These are phyloP conservation scores for Chaetothyriales sp. DNA, from an alignment of 2,329 filamentous ascomycete species.

Conservation along the genomic window DNA sequence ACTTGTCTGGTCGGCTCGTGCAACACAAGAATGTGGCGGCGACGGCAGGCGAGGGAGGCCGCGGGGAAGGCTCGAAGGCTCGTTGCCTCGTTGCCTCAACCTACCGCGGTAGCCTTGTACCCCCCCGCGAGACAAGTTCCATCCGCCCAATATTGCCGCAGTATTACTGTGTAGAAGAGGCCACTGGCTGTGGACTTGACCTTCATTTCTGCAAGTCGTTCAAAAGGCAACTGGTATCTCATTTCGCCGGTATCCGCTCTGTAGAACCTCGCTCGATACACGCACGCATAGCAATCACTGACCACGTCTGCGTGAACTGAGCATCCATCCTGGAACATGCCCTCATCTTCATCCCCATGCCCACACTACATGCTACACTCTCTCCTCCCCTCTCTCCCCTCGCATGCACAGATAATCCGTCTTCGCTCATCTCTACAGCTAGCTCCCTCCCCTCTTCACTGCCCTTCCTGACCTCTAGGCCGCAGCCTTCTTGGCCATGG, in stretches of 20 bases:
- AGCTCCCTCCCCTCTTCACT: background rate
- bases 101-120: background rate
- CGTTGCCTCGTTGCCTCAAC: background rate
- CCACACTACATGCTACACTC: background rate
- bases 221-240: background rate
- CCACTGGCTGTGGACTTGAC: too few relatives aligned
- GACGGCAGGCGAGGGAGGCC: too few relatives aligned
- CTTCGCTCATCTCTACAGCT: background rate
- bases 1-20: too few relatives aligned
- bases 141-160: too few relatives aligned
- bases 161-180: too few relatives aligned
- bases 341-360: background rate
- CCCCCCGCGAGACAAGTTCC: too few relatives aligned
- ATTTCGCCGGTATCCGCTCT: background rate
- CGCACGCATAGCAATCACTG: background rate
- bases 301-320: background rate
- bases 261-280: background rate
- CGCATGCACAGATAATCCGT: background rate
- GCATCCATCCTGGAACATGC: background rate
- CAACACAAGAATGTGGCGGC: too few relatives aligned
- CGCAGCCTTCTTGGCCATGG: slow-evolving; percentile 63
- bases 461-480: background rate
- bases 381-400: too few relatives aligned
- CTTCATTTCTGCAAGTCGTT: background rate
- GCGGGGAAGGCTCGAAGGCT: background rate